phyloP scores from a whole-genome alignment of 352 stramenopile genomes.

The Phytophthora pseudosyringae region DNA sequence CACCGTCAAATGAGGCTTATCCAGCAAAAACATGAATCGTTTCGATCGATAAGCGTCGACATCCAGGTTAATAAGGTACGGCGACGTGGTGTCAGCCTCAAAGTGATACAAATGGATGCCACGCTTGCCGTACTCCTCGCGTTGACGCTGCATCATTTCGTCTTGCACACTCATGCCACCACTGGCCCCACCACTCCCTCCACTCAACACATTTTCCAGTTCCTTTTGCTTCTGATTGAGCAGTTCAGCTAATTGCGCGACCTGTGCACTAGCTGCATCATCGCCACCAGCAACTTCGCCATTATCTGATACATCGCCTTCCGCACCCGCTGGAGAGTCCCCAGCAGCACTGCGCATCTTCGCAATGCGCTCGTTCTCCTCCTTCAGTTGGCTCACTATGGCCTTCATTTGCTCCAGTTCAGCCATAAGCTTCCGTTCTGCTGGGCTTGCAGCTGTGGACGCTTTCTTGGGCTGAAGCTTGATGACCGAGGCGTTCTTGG shows the following conservation, averaged over 20 bases:
- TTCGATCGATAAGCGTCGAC: conserved; percentile 93
- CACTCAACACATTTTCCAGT: conserved; percentile 69
- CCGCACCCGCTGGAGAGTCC: conserved; percentile 8
- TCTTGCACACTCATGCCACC: conserved; percentile 70
- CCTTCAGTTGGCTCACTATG: conserved; percentile 82
- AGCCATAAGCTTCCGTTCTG: conserved; percentile 93
- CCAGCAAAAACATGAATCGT: conserved; percentile 93
- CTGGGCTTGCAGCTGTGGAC: conserved; percentile 86
- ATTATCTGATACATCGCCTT: conserved; percentile 3
- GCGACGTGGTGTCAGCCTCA: conserved; percentile 79
- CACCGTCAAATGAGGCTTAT: conserved; percentile 58
- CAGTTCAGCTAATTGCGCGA: conserved; percentile 72
- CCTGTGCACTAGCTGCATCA: conserved; percentile 32
- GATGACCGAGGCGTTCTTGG: conserved; percentile 95
- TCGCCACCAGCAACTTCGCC: conserved; percentile 35
- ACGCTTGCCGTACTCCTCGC: conserved; percentile 91
- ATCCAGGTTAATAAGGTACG: conserved; percentile 95
- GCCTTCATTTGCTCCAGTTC: conserved; percentile 95
- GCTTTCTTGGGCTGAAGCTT: conserved; percentile 97
- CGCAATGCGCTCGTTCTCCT: conserved; percentile 83
- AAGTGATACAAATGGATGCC: conserved; percentile 92
- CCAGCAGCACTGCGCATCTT: conserved; percentile 50
- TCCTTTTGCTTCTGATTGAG: conserved; percentile 77
- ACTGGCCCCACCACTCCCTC: conserved; percentile 42
- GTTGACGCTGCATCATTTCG: conserved; percentile 88